Base-by-base conservation (phyloP, 306 rosid genomes). In the Cucurbita maxima region DNA sequence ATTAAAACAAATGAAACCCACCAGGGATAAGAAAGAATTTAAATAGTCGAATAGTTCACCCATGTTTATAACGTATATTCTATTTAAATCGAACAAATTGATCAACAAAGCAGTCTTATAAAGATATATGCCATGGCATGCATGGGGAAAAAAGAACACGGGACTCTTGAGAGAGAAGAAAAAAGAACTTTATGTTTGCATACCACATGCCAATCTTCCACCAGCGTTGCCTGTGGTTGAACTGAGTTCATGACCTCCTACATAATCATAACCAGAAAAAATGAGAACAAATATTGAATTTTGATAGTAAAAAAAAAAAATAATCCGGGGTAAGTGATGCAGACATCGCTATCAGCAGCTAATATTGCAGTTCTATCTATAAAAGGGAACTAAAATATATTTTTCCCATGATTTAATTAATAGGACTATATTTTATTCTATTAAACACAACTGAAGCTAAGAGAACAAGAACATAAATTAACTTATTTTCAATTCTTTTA, bases 171-270 rank as follows among this genome's bases (percentile, higher is more conserved):
- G 60, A 79, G 53, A 7, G 51, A 71, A 67, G 47, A 12, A 22
- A 69, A 58, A 61, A 14, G 52, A 80, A 8, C 41, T 53, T 8
- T 30, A 36, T 75, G 44, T 76, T 71, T 38, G 67, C 92, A 81
- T 91, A 91, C 97, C 97, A 67, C 93, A 91, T 72, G 96, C 97
- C 88, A 91, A 78, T 83, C 97, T 89, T 84, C 97, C 97, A 72
- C 96, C 97, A 55, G 97, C 96, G 74, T 91, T 91, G 53, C 97
- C 97, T 58, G 96, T 91, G 79, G 71, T 87, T 80, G 83, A 80
- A 81, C 96, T 87, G 81, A 91, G 97, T 72, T 89, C 97, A 34
- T 91, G 97, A 64, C 93, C 97, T 77, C 96, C 96, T 91, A 76
- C 76, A 82, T 69, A 81, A 76, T 70, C 77, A 82, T 63, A 60